Base-by-base conservation (phyloP, 495 filamentous ascomycete species). In the Geopyxis carbonaria region DNA sequence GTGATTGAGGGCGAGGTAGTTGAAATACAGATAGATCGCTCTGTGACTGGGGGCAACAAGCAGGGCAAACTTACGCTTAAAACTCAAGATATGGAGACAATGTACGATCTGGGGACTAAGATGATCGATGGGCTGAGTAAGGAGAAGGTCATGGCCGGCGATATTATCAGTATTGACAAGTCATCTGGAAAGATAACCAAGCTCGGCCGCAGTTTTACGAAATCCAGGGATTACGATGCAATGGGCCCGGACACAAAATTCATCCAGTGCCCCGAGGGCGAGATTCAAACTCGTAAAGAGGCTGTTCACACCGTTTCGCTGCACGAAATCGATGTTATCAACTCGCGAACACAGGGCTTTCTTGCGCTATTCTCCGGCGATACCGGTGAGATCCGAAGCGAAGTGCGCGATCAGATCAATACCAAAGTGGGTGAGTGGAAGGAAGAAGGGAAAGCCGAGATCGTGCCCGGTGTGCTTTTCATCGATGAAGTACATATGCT, bases 401-500 rank as follows among this genome's bases (percentile, higher is more conserved):
- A 97, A 64, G 63, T 97, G 54, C 73, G 89, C 34, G 66, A 70
- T 38, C 89, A 97, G 64, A 94, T 97, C 64, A 91, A 97, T 70
- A 95, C 93, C 64, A 87, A 95, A 4, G 89, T 97, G 40, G 91
- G 77, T 64, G 80, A 84, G 59, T 97, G 94, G 60, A 97, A 95
- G 46, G 87, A 94, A 48, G 86, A 93, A 61, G 87, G 87, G 29
- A 81, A 93, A n/a, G 89, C 89, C 2, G 89, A 97, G 64, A 73
- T 97, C 30, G 83, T 97, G 22, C 89, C 89, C 6, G 89, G 89
- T 41, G 89, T 99, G 14, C 64, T 99, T 7, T 99, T 99, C 65
- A 92, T 99, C 50, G 89, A 99, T 51, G 89, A 99, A 61, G 86
- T 99, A 2, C 89, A 99, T 64, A 95, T 95, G 89, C 78, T 99